These are phyloP conservation scores for Aspergillus felis DNA, from an alignment of 2,329 filamentous ascomycete genomes.

Conservation along the genomic window DNA sequence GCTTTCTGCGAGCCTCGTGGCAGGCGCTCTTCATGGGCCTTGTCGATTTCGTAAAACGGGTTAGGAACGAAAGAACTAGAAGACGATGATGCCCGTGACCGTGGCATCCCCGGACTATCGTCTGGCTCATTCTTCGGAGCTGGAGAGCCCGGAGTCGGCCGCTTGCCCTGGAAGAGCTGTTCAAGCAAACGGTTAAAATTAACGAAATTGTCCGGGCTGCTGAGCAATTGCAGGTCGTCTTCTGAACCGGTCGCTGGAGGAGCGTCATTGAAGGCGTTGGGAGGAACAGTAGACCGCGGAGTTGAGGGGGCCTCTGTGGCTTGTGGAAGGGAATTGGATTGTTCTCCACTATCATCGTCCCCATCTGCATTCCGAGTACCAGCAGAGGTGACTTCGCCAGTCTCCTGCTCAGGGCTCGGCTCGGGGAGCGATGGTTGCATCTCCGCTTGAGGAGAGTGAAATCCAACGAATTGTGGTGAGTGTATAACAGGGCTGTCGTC, in stretches of 20 bases:
- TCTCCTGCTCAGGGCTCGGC: background rate
- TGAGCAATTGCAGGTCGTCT: slow-evolving; percentile 11
- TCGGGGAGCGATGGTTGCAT: background rate
- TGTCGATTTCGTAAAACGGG: slow-evolving; percentile 30
- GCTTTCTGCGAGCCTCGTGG: slow-evolving; percentile 4
- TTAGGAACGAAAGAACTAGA: slow-evolving; percentile 21
- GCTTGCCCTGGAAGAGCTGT: slow-evolving; percentile 3
- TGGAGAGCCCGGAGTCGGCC: background rate
- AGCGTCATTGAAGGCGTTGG: slow-evolving; percentile 2
- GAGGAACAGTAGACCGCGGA: slow-evolving; percentile 5
- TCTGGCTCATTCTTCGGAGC: slow-evolving; percentile 2
- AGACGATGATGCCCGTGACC: slow-evolving; percentile 5
- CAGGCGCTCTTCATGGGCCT: slow-evolving; percentile 13
- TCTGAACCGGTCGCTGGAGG: slow-evolving; percentile 1
- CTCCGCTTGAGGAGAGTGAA: slow-evolving; percentile 5
- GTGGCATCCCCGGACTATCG: background rate
- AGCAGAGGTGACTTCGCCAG: background rate
- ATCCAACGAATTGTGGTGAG: slow-evolving; percentile 20
- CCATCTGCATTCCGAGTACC: slow-evolving; percentile 1
- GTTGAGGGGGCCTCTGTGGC: slow-evolving; percentile 1
- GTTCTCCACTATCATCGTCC: background rate
- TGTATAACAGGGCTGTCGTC: slow-evolving; percentile 9
- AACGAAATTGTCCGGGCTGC: slow-evolving; percentile 7
- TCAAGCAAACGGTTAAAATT: slow-evolving; percentile 10
- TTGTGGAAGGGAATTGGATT: background rate